phyloP scores from a whole-genome alignment of 495 filamentous ascomycete genomes.

The Eremomyces bilateralis region DNA sequence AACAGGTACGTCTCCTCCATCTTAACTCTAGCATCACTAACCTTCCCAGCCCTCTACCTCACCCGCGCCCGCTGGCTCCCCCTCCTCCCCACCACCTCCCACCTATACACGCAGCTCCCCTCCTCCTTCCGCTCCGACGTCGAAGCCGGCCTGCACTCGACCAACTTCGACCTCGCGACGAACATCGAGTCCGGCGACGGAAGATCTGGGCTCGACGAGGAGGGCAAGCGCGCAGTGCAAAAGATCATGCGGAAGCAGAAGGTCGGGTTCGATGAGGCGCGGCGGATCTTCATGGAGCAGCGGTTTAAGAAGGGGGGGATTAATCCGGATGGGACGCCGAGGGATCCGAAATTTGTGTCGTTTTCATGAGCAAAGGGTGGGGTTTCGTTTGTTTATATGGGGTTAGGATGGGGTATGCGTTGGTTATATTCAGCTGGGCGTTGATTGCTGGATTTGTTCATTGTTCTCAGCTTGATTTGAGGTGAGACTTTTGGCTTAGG shows the following conservation, averaged over 20 bases:
- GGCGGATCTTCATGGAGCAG: slow-evolving; percentile 62
- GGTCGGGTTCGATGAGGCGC: slow-evolving; percentile 77
- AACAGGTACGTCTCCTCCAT: slow-evolving; percentile 15
- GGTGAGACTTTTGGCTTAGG: too few species aligned
- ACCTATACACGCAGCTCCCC: slow-evolving; percentile 50
- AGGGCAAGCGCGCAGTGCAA: slow-evolving; percentile 56
- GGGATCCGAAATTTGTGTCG: slow-evolving; percentile 86
- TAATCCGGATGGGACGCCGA: slow-evolving; percentile 64
- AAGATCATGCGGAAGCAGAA: slow-evolving; percentile 65
- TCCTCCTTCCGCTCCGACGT: slow-evolving; percentile 56
- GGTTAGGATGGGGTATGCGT: background rate
- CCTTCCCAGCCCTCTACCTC: slow-evolving; percentile 43
- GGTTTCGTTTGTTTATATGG: background rate
- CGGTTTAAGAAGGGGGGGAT: slow-evolving; percentile 73
- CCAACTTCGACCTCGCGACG: slow-evolving; percentile 52
- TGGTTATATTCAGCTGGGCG: background rate
- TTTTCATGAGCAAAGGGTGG: slow-evolving; percentile 37
- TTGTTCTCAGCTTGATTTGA: too few species aligned
- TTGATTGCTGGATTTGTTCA: background rate
- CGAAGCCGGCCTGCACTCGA: slow-evolving; percentile 64
- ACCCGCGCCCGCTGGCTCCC: slow-evolving; percentile 59
- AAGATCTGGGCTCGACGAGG: slow-evolving; percentile 57
- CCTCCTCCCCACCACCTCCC: slow-evolving; percentile 13
- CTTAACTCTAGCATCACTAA: slow-evolving; percentile 4
- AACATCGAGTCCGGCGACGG: slow-evolving; percentile 62